Conservation (phyloP, 2,329 filamentous ascomycete species). For the Alternaria conjuncta region DNA sequence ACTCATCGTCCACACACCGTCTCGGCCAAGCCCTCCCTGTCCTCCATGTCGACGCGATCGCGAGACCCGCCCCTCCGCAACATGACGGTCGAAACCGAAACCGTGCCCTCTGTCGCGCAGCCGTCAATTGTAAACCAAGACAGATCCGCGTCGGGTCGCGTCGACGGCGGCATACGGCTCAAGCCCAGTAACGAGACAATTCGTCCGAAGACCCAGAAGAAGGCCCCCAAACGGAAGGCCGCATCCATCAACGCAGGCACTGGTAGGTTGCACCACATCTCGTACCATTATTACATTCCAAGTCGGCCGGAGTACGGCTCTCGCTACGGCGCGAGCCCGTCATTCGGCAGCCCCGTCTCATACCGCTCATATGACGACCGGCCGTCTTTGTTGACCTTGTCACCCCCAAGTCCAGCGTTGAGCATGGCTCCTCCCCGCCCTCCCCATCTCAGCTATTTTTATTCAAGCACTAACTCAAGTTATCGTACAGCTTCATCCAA, state of each 20-base stretch:
- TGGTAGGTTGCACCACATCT: slow-evolving; percentile 64
- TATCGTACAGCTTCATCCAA: slow-evolving; percentile 78
- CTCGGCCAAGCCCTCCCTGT: slow-evolving; percentile 70
- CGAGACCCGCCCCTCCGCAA: slow-evolving; percentile 77
- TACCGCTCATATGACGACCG: slow-evolving; percentile 40
- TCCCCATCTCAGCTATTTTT: slow-evolving; percentile 42
- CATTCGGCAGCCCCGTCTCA: slow-evolving; percentile 39
- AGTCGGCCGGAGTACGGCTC: slow-evolving; percentile 32
- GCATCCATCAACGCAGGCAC: slow-evolving; percentile 73
- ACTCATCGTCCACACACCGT: slow-evolving; percentile 54
- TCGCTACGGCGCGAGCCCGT: slow-evolving; percentile 36
- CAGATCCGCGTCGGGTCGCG: slow-evolving; percentile 63
- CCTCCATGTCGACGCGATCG: slow-evolving; percentile 70
- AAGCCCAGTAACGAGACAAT: slow-evolving; percentile 97
- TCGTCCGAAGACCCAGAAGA: slow-evolving; percentile 91
- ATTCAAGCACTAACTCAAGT: slow-evolving; percentile 45
- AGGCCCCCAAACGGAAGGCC: slow-evolving; percentile 77
- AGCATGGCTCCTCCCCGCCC: slow-evolving; percentile 28
- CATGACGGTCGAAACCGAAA: slow-evolving; percentile 98
- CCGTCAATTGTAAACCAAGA: slow-evolving; percentile 70
- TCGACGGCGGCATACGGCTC: slow-evolving; percentile 77
- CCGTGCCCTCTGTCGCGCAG: slow-evolving; percentile 88
- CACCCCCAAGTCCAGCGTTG: slow-evolving; percentile 38
- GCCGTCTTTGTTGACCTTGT: slow-evolving; percentile 33
- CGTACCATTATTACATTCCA: slow-evolving; percentile 40